phyloP scores from a whole-genome alignment of 169 alveolate genomes.

The Besnoitia besnoiti region DNA sequence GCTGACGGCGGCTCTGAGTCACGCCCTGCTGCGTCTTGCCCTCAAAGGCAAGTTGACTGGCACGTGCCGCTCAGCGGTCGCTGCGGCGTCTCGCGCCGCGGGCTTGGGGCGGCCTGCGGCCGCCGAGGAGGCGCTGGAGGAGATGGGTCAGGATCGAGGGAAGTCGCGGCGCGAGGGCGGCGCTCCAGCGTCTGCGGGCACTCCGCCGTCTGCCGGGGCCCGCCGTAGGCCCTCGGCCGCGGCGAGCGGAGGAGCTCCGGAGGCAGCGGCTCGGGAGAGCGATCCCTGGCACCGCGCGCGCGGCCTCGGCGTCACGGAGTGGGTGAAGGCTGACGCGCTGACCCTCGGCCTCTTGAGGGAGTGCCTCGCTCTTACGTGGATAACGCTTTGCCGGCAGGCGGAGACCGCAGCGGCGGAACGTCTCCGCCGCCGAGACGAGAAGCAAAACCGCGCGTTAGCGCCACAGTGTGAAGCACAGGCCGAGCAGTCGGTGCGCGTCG shows the following conservation, averaged over 20 bases:
- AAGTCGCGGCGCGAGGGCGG: background rate
- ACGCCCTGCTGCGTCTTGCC: background rate
- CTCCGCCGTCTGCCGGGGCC: no score
- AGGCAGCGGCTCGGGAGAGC: no score
- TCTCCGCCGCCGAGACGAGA: no score
- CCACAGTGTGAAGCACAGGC: no score
- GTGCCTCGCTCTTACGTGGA: background rate
- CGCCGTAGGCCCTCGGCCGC: no score
- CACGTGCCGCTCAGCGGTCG: background rate
- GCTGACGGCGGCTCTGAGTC: background rate
- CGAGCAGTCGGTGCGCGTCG: no score
- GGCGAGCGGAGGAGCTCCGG: no score
- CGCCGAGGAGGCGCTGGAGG: background rate
- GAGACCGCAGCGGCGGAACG: background rate
- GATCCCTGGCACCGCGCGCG: no score
- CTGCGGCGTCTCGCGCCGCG: background rate
- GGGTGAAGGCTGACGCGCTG: constrained; percentile 10
- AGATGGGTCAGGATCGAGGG: background rate
- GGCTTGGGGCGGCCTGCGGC: background rate
- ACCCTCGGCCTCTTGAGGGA: constrained; percentile 2
- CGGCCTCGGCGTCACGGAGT: background rate
- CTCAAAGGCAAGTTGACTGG: background rate
- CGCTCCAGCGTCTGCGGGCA: no score
- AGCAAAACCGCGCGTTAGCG: no score
- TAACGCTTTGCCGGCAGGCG: background rate